A percentile compares a stretch with the other conserved stretches of the same genome.
Conservation (phyloP, 495 filamentous ascomycete species). For the Astrothelium subdiscretum region DNA sequence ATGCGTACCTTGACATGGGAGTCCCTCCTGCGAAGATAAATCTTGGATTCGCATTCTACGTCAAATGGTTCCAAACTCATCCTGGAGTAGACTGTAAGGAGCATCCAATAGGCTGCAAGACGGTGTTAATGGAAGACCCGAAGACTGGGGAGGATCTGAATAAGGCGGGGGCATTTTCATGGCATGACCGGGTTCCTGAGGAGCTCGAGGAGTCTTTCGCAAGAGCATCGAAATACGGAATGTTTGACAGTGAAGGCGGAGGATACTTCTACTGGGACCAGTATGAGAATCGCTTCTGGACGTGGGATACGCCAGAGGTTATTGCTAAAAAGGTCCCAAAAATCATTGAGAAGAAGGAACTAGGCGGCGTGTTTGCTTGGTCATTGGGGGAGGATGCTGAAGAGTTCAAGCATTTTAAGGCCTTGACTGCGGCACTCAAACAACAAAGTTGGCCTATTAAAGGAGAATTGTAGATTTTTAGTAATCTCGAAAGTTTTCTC, state of each 20-base stretch:
- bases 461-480: neutral
- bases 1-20: conserved; percentile 50
- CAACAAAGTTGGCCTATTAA: neutral
- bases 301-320: conserved; percentile 55
- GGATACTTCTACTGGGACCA: conserved; percentile 61
- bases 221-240: conserved; percentile 41
- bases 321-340: conserved; percentile 52
- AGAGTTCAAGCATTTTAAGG: conserved; percentile 45
- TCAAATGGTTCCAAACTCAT: conserved; percentile 58
- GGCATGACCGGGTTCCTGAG: conserved; percentile 37
- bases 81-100: conserved; percentile 35
- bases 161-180: conserved; percentile 51
- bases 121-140: conserved; percentile 52
- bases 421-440: conserved; percentile 12
- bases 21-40: conserved; percentile 47
- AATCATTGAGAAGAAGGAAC: conserved; percentile 43
- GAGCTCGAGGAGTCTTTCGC: conserved; percentile 37
- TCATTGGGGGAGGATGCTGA: conserved; percentile 60
- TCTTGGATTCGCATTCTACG: conserved; percentile 65
- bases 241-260: conserved; percentile 45
- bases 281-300: conserved; percentile 55
- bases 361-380: conserved; percentile 36
- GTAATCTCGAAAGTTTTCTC: neutral
- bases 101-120: conserved; percentile 50
- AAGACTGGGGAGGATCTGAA: conserved; percentile 52